Evolutionary conservation across 2,329 filamentous ascomycete genomes (phyloP).

Genomic region (Pseudopithomyces maydicus): DNA sequence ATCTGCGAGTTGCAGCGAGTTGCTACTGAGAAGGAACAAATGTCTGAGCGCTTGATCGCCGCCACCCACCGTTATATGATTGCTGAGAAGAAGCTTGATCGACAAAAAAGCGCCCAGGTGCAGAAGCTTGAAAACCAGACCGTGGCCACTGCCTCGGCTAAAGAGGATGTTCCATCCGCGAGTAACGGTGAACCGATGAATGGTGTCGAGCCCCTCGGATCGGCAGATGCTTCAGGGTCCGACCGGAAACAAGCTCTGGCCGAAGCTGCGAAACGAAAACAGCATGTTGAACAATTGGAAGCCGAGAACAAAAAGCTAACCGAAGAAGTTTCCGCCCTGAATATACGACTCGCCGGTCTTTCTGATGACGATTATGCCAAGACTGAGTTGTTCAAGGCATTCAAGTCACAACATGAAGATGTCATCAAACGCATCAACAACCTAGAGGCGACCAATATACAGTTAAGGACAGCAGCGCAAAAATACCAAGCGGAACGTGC

Average conservation of each 20-base stretch:
- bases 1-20: conserved; percentile 76
- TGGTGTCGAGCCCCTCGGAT: conserved; percentile 62
- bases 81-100: conserved; percentile 92
- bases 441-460: conserved; percentile 84
- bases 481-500: conserved; percentile 85
- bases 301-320: conserved; percentile 75
- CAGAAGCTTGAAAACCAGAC: conserved; percentile 92
- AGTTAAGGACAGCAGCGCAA: conserved; percentile 82
- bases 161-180: conserved; percentile 49
- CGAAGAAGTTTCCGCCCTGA: conserved; percentile 79
- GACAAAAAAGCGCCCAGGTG: conserved; percentile 84
- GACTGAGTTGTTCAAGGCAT: conserved; percentile 90
- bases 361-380: conserved; percentile 93
- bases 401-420: conserved; percentile 90
- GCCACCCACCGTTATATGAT: conserved; percentile 92
- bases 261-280: conserved; percentile 79
- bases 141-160: conserved; percentile 28
- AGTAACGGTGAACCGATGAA: conserved; percentile 62
- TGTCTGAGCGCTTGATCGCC: conserved; percentile 84
- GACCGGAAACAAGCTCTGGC: conserved; percentile 80
- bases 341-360: conserved; percentile 68
- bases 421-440: conserved; percentile 91
- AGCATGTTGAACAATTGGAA: conserved; percentile 81
- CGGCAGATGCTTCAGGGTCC: conserved; percentile 71
- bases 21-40: conserved; percentile 77